Evolutionary conservation across 495 filamentous ascomycete species (phyloP).

Genomic region (Aspergillus ellipticus): DNA sequence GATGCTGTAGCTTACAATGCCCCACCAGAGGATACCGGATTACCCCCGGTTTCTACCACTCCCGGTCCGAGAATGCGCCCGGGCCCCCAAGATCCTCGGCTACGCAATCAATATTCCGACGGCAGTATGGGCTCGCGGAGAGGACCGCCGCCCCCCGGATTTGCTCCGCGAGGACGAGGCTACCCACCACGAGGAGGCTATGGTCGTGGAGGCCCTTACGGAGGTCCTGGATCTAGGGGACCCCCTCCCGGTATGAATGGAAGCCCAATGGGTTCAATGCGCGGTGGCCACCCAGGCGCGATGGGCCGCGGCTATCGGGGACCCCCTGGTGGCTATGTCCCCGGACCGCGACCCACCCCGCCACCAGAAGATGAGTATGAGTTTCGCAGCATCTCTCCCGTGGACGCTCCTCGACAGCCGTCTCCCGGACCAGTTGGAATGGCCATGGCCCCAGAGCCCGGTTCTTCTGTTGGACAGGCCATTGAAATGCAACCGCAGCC

Average conservation of each 20-base stretch:
- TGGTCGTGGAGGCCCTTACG: conserved; percentile 52
- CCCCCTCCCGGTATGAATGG: conserved; percentile 28
- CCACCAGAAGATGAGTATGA: conserved; percentile 32
- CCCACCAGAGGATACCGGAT: conserved; percentile 67
- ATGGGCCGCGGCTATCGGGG: conserved; percentile 46
- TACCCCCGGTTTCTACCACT: conserved; percentile 44
- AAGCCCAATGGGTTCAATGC: conserved; percentile 36
- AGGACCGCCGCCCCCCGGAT: conserved; percentile 47
- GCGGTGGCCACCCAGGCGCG: conserved; percentile 30
- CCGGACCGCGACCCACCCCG: conserved; percentile 21
- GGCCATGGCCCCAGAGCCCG: conserved; percentile 46
- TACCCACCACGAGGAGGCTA: conserved; percentile 57
- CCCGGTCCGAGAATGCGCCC: conserved; percentile 36
- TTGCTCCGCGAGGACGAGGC: conserved; percentile 52
- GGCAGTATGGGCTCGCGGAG: conserved; percentile 55
- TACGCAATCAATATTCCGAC: conserved; percentile 59
- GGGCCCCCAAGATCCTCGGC: conserved; percentile 43
- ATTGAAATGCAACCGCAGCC: conserved; percentile 70
- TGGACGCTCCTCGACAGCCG: conserved; percentile 24
- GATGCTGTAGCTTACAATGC: conserved; percentile 31
- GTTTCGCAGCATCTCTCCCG: conserved; percentile 28
- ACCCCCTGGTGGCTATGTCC: conserved; percentile 46
- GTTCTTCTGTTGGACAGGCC: conserved; percentile 59
- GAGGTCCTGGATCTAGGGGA: conserved; percentile 36
- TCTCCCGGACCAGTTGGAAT: conserved; percentile 61